Base-by-base conservation (phyloP, 768 basidiomycete species). In the Agaricus subrufescens region DNA sequence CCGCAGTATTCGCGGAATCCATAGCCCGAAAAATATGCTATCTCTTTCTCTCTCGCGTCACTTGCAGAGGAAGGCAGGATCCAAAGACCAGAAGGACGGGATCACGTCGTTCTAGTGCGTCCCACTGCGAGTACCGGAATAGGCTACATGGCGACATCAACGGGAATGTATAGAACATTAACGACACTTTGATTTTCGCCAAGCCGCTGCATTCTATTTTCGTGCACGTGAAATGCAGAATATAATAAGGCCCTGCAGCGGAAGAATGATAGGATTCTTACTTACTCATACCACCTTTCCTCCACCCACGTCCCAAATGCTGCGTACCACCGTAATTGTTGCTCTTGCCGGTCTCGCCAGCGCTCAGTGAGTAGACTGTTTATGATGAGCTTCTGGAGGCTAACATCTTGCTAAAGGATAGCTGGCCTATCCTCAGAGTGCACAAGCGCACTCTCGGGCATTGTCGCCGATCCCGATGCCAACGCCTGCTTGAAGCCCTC, bases 371-470 rank as follows among this genome's bases (percentile, higher is more conserved):
- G 74, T 71, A 19, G 29, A 39, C 19, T 27, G 34, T 6, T 39
- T 46, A 19, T 23, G 5, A 37, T 23, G n/a, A 34, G 19, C 3
- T 39, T 50, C 54, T 25, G 34, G 14, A 26, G 1, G 27, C 34
- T 62, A 47, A 23, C 39, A 19, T 1, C 53, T 58, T 47, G 7
- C 61, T 53, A 61, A 63, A 57, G 60, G 48, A 12, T 59, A 31
- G 14, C 49, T 3, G 73, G 73, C 29, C 51, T 86, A 43, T 84
- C 84, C 0, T 60, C 70, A 1, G 62, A 68, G 54, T 91, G 89
- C 67, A 68, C 74, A 54, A 56, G 63, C 23, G 70, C 84, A 11
- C 61, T 91, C 31, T 60, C 75, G 10, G 57, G 61, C 26, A 60
- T 89, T 37, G 77, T 77, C 3, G 61, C 67, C 25, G 71, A 74